Evolutionary conservation across 2,329 filamentous ascomycete genomes (phyloP).

Genomic region (Fusarium nelsonii): DNA sequence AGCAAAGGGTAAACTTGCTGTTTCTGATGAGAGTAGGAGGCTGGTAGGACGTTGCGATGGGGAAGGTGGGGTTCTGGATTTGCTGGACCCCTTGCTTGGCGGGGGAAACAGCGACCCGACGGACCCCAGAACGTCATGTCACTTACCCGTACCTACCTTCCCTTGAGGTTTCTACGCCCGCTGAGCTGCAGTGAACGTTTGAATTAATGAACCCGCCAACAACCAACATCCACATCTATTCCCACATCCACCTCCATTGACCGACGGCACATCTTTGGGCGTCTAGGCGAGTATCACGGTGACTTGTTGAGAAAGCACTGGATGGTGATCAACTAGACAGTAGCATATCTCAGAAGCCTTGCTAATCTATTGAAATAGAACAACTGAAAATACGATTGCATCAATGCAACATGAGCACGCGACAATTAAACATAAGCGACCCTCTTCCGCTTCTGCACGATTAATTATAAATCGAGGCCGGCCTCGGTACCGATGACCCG

Average conservation of each 20-base stretch:
- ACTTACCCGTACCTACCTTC: conserved; percentile 11
- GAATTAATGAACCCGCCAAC: conserved; percentile 3
- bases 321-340: not conserved
- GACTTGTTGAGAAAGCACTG: not conserved
- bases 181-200: conserved; percentile 39
- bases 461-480: conserved; percentile 19
- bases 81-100: conserved; percentile 27
- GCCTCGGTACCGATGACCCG: conserved; percentile 30
- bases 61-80: conserved; percentile 16
- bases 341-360: not conserved
- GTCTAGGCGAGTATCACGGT: not conserved
- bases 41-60: conserved; percentile 1
- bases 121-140: conserved; percentile 30
- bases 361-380: not conserved
- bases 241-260: conserved; percentile 32
- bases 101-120: conserved; percentile 13
- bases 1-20: conserved; percentile 8
- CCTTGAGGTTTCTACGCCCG: conserved; percentile 35
- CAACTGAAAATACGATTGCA: not conserved
- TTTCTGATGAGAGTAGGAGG: conserved; percentile 1
- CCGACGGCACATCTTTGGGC: conserved; percentile 25
- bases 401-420: conserved; percentile 36
- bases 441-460: conserved; percentile 12
- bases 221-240: conserved; percentile 1
- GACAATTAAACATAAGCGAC: conserved; percentile 35